Percentiles rank a stretch among this genome's conserved stretches.
These are phyloP conservation scores for Tulasnella sp. DNA, from an alignment of 768 basidiomycete species.

Conservation along the genomic window DNA sequence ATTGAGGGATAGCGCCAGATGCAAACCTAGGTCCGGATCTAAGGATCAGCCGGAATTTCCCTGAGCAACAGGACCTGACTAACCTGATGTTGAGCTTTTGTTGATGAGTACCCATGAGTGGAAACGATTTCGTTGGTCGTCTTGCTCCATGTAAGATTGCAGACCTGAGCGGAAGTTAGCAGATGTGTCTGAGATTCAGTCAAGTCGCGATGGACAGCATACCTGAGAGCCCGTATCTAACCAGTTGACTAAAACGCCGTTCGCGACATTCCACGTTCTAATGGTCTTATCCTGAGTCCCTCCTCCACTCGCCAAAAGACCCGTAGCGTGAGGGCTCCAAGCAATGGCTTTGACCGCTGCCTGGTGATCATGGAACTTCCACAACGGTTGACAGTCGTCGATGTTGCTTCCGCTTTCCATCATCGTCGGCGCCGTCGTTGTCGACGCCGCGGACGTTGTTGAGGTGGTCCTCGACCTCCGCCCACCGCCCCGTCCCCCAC, in stretches of 20 bases:
- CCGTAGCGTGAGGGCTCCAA: slow-evolving; percentile 94
- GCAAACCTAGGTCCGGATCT: neutral
- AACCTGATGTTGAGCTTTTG: slow-evolving; percentile 93
- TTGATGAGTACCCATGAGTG: slow-evolving; percentile 94
- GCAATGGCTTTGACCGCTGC: slow-evolving; percentile 98
- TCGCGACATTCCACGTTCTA: slow-evolving; percentile 93
- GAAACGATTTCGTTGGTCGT: slow-evolving; percentile 98
- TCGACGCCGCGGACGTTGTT: slow-evolving; percentile 35
- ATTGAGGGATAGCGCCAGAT: slow-evolving; percentile 85
- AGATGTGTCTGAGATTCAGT: neutral
- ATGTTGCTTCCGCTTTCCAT: slow-evolving; percentile 20
- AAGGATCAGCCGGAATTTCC: neutral
- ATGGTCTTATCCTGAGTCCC: slow-evolving; percentile 99
- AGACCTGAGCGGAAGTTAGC: slow-evolving; percentile 63
- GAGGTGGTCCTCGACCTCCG: slow-evolving; percentile 25
- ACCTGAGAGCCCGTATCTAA: slow-evolving; percentile 97
- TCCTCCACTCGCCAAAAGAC: slow-evolving; percentile 90
- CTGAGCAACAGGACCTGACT: slow-evolving; percentile 58
- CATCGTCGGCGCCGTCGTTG: slow-evolving; percentile 49
- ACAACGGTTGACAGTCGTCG: slow-evolving; percentile 60
- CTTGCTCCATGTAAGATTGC: slow-evolving; percentile 94
- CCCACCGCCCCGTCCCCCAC: slow-evolving; percentile 36
- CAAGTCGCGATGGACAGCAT: slow-evolving; percentile 39
- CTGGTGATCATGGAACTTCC: slow-evolving; percentile 95
- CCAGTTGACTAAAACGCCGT: slow-evolving; percentile 81